Evolutionary conservation across 1,284 basidiomycete genomes (phyloP), one percentile per base, ranked within the genome.

Genomic region (Uromyces viciae-fabae): DNA sequence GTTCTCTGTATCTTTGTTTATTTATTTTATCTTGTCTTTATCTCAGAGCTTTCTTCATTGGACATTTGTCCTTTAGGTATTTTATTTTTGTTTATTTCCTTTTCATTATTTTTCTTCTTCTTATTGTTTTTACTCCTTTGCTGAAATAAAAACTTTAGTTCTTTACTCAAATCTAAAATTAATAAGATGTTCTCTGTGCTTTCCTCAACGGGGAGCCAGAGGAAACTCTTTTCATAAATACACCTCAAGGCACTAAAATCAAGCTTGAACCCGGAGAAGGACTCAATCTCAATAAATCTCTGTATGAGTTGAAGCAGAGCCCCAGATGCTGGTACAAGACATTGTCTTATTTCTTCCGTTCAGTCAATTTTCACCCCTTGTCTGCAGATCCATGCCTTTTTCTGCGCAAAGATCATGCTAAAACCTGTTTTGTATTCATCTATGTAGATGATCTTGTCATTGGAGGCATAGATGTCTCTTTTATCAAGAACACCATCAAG

Each of bases 371-470:
- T 40, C 7, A 7, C 15, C 42, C 11, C 11, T 72, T n/a, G 8
- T n/a, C 17, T 15, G 17, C 28, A 22, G 69, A 46, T 72, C 42
- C 42, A 17, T 72, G 69, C 38, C n/a, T 72, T n/a, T 72, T 46
- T 49, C 19, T 72, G 8, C 36, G 31, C 11, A 22, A 5, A 8
- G 28, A 72, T 49, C 46, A 11, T 7, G 31, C 38, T 15, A 49
- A 72, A 19, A 14, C 69, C 42, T 46, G 11, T 49, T 11, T 52
- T 72, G 36, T 72, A 25, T 49, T 33, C 49, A 7, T 72, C 33
- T 22, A 72, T 19, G 69, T 72, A 15, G 69, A 72, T 72, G 69
- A 72, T 52, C n/a, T 72, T 17, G 36, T 52, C n/a, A 72, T 72
- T 14, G n/a, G 22, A 25, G 42, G 69, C 9, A 49, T 11, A 46